Percentiles rank a stretch among this genome's conserved stretches.
Evolutionary conservation across 495 filamentous ascomycete genomes (phyloP).

Genomic region (Niebla homalea): DNA sequence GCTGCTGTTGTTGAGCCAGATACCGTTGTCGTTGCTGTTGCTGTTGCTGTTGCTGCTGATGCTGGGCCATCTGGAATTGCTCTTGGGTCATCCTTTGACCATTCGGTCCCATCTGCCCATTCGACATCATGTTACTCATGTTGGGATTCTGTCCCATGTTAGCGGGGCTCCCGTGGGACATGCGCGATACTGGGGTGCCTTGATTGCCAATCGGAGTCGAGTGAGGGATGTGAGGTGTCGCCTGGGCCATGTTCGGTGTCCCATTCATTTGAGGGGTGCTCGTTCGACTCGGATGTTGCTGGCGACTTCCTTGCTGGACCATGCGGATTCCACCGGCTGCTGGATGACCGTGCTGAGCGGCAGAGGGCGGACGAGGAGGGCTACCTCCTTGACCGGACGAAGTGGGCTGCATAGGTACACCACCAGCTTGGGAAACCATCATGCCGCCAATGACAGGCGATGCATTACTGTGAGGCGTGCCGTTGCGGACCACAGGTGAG

Average conservation of each 20-base stretch:
- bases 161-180: constrained; percentile 57
- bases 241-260: constrained; percentile 65
- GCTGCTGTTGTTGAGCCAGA: constrained; percentile 21
- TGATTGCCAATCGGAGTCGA: constrained; percentile 47
- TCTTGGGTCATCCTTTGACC: constrained; percentile 30
- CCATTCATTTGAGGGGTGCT: constrained; percentile 74
- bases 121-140: constrained; percentile 34
- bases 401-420: constrained; percentile 66
- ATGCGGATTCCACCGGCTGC: constrained; percentile 48
- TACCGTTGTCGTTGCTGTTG: constrained; percentile 27
- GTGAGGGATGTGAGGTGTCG: constrained; percentile 55
- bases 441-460: constrained; percentile 57
- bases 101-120: constrained; percentile 26
- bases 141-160: constrained; percentile 47
- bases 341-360: constrained; percentile 55
- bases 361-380: constrained; percentile 64
- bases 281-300: constrained; percentile 53
- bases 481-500: constrained; percentile 66
- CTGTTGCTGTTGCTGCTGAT: constrained; percentile 23
- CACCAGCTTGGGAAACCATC: constrained; percentile 29
- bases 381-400: constrained; percentile 61
- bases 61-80: constrained; percentile 5
- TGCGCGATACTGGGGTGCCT: constrained; percentile 26
- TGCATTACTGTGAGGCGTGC: constrained; percentile 64
- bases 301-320: constrained; percentile 67